phyloP scores from a whole-genome alignment of 352 stramenopile genomes.

The Saprolegnia diclina region DNA sequence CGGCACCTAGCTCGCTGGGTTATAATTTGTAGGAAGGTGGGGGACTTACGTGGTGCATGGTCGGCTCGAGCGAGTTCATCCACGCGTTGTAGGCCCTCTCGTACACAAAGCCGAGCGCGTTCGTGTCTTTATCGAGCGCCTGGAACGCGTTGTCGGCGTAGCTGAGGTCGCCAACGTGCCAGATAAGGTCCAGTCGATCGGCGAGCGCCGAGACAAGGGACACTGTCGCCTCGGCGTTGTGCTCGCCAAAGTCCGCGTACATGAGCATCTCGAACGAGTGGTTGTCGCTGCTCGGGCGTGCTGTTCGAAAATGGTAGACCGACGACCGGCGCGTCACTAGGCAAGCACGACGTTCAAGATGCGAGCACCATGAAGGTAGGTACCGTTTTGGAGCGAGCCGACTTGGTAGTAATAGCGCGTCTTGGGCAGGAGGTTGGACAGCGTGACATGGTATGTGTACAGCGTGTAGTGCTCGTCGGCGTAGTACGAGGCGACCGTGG shows the following conservation, averaged over 20 bases:
- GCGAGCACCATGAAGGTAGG: conserved; percentile 32
- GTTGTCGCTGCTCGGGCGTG: conserved; percentile 28
- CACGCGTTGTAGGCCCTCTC: conserved; percentile 83
- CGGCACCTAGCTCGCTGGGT: conserved; percentile 36
- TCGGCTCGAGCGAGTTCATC: conserved; percentile 56
- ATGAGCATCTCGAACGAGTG: conserved; percentile 44
- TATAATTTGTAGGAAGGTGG: not conserved
- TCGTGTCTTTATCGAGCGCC: conserved; percentile 26
- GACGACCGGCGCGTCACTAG: conserved; percentile 14
- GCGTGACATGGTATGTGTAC: conserved; percentile 38
- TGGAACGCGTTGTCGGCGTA: conserved; percentile 40
- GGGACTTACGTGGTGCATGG: conserved; percentile 36
- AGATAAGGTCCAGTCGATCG: conserved; percentile 48
- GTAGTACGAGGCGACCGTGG: conserved; percentile 43
- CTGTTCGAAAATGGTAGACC: conserved; percentile 30
- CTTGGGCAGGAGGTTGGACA: conserved; percentile 30
- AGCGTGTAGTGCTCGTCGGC: conserved; percentile 43
- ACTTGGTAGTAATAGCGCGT: conserved; percentile 54
- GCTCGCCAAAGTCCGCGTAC: conserved; percentile 52
- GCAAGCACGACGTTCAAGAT: conserved; percentile 29
- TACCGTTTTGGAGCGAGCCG: conserved; percentile 30
- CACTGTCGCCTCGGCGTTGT: conserved; percentile 39
- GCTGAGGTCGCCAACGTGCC: conserved; percentile 68
- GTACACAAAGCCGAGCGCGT: conserved; percentile 65
- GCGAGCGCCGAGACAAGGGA: conserved; percentile 34